Evolutionary conservation across 352 stramenopile species (phyloP).

Genomic region (Thalassiosira oceanica): DNA sequence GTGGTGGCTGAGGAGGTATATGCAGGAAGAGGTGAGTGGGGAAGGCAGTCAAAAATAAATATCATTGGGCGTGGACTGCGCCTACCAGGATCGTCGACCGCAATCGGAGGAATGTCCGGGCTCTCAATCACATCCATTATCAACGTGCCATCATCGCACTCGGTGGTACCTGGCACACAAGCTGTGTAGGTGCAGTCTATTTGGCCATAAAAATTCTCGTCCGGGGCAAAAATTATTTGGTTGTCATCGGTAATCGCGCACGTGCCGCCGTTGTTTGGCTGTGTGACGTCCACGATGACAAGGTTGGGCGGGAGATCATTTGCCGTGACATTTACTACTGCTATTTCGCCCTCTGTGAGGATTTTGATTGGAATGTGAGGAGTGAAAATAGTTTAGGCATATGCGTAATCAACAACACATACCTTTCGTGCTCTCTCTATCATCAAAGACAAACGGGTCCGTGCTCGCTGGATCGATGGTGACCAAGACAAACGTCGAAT

Average conservation of each 20-base stretch:
- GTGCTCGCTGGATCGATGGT: constrained; percentile 10
- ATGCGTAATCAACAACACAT: too few species aligned
- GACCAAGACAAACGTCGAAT: constrained; percentile 15
- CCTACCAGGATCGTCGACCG: constrained; percentile 21
- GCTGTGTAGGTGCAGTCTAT: constrained; percentile 15
- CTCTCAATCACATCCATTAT: constrained; percentile 13
- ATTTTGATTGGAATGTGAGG: too few species aligned
- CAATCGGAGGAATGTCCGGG: constrained; percentile 5
- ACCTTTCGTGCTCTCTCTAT: constrained; percentile 5
- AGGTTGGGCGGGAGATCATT: constrained; percentile 16
- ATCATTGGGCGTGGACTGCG: too few species aligned
- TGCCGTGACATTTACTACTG: constrained; percentile 16
- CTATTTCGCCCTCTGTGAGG: constrained; percentile 3
- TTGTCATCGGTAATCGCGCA: not conserved
- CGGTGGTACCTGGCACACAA: constrained; percentile 8
- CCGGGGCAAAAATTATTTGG: not conserved
- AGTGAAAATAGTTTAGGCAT: too few species aligned
- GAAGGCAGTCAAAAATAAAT: too few species aligned
- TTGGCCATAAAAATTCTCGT: constrained; percentile 7
- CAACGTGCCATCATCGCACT: constrained; percentile 14
- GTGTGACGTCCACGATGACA: not conserved
- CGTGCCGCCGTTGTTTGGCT: constrained; percentile 4
- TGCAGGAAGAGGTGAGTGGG: too few species aligned
- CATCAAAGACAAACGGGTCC: constrained; percentile 11
- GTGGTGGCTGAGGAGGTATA: too few species aligned